These are phyloP conservation scores for Tanacetum coccineum DNA, from an alignment of 129 eudicot species.

Conservation along the genomic window DNA sequence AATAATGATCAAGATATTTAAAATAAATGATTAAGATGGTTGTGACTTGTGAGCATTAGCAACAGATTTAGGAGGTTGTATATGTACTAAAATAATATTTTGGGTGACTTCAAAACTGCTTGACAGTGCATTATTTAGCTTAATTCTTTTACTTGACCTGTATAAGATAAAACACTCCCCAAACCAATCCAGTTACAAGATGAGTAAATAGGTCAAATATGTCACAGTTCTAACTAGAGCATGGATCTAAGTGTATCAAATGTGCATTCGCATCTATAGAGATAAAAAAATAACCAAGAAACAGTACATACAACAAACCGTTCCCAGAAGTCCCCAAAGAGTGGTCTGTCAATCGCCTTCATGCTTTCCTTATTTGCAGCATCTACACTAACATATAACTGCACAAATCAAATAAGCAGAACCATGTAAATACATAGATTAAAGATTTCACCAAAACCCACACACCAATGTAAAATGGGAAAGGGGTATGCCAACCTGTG, in stretches of 20 bases:
- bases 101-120: not conserved
- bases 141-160: not conserved
- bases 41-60: not conserved
- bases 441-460: not conserved
- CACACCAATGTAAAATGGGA: slow-evolving; percentile 6
- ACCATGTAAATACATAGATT: not conserved
- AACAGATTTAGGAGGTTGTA: no score
- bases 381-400: slow-evolving; percentile 98
- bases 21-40: not conserved
- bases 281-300: not conserved
- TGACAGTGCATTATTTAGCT: not conserved
- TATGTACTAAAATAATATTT: no score
- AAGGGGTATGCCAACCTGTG: slow-evolving; percentile 57
- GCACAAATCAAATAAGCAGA: slow-evolving; percentile 30
- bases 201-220: not conserved
- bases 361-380: slow-evolving; percentile 93
- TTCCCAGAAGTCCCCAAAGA: slow-evolving; percentile 99
- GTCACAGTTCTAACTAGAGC: not conserved
- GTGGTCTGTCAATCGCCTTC: slow-evolving; percentile 98
- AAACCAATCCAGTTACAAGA: not conserved
- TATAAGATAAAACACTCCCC: not conserved
- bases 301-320: slow-evolving; percentile 66
- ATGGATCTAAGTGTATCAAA: not conserved
- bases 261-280: not conserved
- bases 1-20: not conserved